These are phyloP conservation scores for Rhizoclosmatium globosum DNA, from an alignment of 192 early-diverging fungal genomes.

Conservation along the genomic window DNA sequence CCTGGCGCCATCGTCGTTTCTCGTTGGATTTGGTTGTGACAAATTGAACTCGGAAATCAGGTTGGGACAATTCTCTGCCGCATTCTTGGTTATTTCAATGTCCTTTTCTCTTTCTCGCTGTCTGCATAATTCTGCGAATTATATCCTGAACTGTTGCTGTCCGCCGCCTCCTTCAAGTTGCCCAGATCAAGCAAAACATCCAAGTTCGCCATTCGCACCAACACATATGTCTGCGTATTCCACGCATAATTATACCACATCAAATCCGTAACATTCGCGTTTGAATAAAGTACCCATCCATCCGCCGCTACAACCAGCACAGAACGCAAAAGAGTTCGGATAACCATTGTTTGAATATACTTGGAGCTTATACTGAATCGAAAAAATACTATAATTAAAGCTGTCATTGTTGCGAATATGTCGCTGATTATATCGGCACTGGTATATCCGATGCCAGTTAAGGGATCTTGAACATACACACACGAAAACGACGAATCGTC, in stretches of 20 bases:
- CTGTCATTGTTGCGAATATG: conserved; percentile 1
- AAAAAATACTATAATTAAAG: neutral
- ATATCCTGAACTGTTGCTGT: too few relatives aligned
- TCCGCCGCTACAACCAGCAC: neutral
- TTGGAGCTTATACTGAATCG: neutral
- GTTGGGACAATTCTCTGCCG: too few relatives aligned
- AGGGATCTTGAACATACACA: neutral
- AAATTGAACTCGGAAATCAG: too few relatives aligned
- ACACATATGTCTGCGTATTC: neutral
- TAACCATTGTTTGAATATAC: conserved; percentile 7
- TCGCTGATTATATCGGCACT: neutral
- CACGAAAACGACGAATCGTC: neutral
- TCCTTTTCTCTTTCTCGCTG: too few relatives aligned
- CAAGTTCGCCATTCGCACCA: neutral
- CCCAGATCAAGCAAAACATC: neutral
- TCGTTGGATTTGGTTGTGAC: too few relatives aligned
- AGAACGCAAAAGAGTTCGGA: conserved; percentile 1
- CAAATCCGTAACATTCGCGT: neutral
- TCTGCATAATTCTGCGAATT: too few relatives aligned
- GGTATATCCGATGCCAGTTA: neutral
- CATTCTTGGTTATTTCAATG: too few relatives aligned
- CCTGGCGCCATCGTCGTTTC: too few relatives aligned
- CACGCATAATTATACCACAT: neutral
- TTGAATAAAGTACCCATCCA: neutral
- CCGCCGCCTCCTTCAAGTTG: too few relatives aligned